Base-by-base conservation (phyloP, 2,329 filamentous ascomycete genomes). In the Tolypocladium ophioglossoides region DNA sequence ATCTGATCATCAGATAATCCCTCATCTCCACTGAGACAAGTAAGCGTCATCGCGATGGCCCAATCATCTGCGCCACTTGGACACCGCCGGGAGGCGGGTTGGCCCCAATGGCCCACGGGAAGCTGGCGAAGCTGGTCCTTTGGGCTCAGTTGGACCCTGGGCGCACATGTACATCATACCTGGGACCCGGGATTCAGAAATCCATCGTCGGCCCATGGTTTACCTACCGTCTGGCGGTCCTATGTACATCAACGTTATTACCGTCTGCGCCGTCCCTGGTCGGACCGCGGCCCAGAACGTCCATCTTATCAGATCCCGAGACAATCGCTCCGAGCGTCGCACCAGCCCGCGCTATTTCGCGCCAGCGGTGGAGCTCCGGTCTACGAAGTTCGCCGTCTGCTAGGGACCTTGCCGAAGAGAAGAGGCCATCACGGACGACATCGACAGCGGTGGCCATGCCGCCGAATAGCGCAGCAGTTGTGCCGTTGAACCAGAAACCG, bases 1-100 rank as follows among this genome's bases (percentile, higher is more conserved):
- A 78, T 78, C 76, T 75, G 76, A 79, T 78, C 68, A 78, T 77
- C 74, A 74, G 75, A 77, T 78, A 74, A 72, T 68, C 67, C 67
- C 71, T 72, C 71, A 69, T 65, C 66, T 62, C 66, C 68, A 68
- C 66, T 6, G 18, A 4, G 10, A 24, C 37, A 12, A 47, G 5
- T 16, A 32, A 47, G 18, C 44, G 44, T 20, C 24, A 12, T 32
- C 16, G 18, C 12, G 44, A 20, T 10, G 27, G 32, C 30, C 44
- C 44, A 48, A 34, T 48, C 44, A 34, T 20, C 18, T 9, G 44
- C 44, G 44, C 27, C 18, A 27, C 44, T 8, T 10, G 6, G 44
- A 48, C 44, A 27, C 44, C 27, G 44, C 44, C 11, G 44, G 16
- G 44, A 48, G 18, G 30, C 20, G 27, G 44, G 11, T 32, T 34